Conservation (phyloP, 495 filamentous ascomycete genomes). For the Neurospora intermedia region DNA sequence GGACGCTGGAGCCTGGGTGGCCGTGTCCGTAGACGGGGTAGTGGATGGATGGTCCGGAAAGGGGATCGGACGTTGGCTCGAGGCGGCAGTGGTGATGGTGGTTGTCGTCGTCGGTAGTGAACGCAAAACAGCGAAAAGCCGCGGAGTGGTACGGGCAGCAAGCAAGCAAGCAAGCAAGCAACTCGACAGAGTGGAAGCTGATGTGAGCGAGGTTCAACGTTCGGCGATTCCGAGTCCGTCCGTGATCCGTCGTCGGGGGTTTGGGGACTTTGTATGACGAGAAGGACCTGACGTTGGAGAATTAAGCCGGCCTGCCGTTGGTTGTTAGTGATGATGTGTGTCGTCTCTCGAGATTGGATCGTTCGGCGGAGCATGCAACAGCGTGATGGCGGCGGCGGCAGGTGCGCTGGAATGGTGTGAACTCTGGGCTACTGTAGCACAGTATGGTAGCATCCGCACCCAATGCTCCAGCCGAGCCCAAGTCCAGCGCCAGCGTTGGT, state of each 20-base stretch:
- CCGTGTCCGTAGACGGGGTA: neutral
- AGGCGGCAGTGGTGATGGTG: neutral
- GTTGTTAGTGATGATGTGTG: neutral
- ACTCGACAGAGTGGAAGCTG: neutral
- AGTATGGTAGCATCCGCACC: neutral
- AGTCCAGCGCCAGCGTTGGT: neutral
- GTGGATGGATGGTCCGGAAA: neutral
- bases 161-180: neutral
- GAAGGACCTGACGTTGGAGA: neutral
- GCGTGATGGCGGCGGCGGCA: neutral
- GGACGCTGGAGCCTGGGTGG: neutral
- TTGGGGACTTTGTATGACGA: neutral
- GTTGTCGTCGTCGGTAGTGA: neutral
- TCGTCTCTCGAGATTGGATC: neutral
- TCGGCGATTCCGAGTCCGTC: neutral
- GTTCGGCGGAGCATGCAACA: neutral
- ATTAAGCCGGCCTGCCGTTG: neutral
- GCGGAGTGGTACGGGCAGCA: neutral
- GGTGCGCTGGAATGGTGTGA: neutral
- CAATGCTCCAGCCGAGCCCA: neutral
- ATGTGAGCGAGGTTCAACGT: neutral
- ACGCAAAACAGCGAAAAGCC: neutral
- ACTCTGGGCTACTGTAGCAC: neutral
- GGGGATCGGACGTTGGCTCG: neutral
- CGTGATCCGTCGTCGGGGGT: neutral